phyloP scores from a whole-genome alignment of 331 rosid genomes.

The Ulmus americana region DNA sequence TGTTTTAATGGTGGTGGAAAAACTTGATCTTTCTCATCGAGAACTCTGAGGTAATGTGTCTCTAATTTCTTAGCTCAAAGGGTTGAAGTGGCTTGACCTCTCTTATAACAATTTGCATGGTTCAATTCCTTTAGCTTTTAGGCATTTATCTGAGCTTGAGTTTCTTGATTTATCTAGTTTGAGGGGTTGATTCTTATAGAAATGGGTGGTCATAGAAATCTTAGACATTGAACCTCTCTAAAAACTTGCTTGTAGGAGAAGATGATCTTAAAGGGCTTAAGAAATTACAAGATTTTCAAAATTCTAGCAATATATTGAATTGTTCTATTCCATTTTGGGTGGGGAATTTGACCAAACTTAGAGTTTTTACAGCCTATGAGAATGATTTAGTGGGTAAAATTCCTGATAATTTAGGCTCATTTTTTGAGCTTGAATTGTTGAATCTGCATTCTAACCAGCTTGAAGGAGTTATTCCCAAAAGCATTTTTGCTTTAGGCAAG shows the following conservation, averaged over 20 bases:
- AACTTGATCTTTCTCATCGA: slow-evolving; percentile 34
- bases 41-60: too few species aligned
- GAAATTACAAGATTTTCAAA: slow-evolving; percentile 61
- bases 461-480: slow-evolving; percentile 67
- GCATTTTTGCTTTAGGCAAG: slow-evolving; percentile 38
- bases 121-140: too few species aligned
- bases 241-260: slow-evolving; percentile 60
- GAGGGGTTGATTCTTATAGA: slow-evolving; percentile 60
- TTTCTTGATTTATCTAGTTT: slow-evolving; percentile 35
- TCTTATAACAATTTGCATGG: too few species aligned
- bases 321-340: slow-evolving; percentile 72
- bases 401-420: slow-evolving; percentile 62
- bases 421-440: slow-evolving; percentile 55
- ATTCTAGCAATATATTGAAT: slow-evolving; percentile 65
- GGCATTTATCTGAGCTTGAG: too few species aligned
- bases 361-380: slow-evolving; percentile 78
- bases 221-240: slow-evolving; percentile 73
- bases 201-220: slow-evolving; percentile 60
- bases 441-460: slow-evolving; percentile 79
- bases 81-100: too few species aligned
- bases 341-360: slow-evolving; percentile 64
- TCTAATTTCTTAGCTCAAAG: too few species aligned
- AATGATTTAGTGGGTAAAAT: slow-evolving; percentile 57
- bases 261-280: slow-evolving; percentile 52
- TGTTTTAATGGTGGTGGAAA: slow-evolving; percentile 52